phyloP scores from a whole-genome alignment of 352 stramenopile genomes.

The Phytophthora agathidicida region DNA sequence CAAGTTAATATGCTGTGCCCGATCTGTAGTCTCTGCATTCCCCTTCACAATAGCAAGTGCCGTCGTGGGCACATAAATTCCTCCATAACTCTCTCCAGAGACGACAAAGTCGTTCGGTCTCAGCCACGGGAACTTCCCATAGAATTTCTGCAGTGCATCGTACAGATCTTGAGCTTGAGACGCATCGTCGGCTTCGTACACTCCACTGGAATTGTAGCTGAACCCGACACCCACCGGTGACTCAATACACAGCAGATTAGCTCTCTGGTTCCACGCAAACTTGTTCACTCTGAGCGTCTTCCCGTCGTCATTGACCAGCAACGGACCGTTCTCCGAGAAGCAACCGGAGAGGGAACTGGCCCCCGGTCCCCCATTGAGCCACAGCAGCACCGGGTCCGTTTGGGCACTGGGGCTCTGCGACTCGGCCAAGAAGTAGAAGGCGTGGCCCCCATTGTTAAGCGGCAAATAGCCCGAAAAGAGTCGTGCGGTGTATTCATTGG shows the following conservation, averaged over 20 bases:
- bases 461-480: constrained; percentile 70
- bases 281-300: constrained; percentile 48
- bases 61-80: constrained; percentile 78
- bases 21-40: constrained; percentile 29
- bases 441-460: constrained; percentile 56
- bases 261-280: constrained; percentile 62
- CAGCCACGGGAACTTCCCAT: constrained; percentile 85
- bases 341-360: constrained; percentile 62
- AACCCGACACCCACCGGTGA: constrained; percentile 73
- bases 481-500: constrained; percentile 49
- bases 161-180: constrained; percentile 81
- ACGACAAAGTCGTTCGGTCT: constrained; percentile 81
- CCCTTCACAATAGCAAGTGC: constrained; percentile 62
- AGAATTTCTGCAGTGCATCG: constrained; percentile 84
- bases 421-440: constrained; percentile 77
- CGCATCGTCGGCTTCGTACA: constrained; percentile 81
- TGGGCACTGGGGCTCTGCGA: constrained; percentile 48
- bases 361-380: constrained; percentile 73
- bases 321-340: constrained; percentile 74
- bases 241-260: constrained; percentile 68
- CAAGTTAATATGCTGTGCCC: constrained; percentile 58
- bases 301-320: constrained; percentile 67
- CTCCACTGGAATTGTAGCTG: constrained; percentile 59
- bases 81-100: constrained; percentile 80
- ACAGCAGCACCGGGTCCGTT: constrained; percentile 65